These are phyloP conservation scores for Chalara sp. DNA, from an alignment of 2,329 filamentous ascomycete species.

Conservation along the genomic window DNA sequence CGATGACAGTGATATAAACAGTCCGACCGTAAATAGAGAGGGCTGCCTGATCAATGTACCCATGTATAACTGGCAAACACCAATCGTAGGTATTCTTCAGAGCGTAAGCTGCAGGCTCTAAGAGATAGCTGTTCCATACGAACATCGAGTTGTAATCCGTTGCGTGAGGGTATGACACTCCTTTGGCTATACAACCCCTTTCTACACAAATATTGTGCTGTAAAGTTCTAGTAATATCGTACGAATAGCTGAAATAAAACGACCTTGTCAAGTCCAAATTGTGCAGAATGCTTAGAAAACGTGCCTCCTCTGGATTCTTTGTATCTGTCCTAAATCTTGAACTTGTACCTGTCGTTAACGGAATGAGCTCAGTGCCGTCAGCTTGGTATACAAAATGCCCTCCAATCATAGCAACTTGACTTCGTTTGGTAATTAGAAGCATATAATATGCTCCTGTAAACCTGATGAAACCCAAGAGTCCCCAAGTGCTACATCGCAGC, in stretches of 20 bases:
- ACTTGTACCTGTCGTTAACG: constrained; percentile 65
- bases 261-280: constrained; percentile 85
- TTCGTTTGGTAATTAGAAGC: constrained; percentile 92
- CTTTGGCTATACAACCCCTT: constrained; percentile 61
- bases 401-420: constrained; percentile 90
- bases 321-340: constrained; percentile 66
- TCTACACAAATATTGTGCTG: constrained; percentile 88
- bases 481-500: constrained; percentile 87
- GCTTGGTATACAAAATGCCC: constrained; percentile 96
- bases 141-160: constrained; percentile 90
- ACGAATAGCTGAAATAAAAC: constrained; percentile 98
- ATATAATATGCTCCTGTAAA: constrained; percentile 98
- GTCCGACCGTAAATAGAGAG: constrained; percentile 81
- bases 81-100: constrained; percentile 85
- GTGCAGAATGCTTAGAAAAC: constrained; percentile 82
- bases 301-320: constrained; percentile 72
- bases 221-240: constrained; percentile 86
- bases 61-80: constrained; percentile 93
- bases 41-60: constrained; percentile 88
- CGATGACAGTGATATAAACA: constrained; percentile 90
- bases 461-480: constrained; percentile 86
- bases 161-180: constrained; percentile 48
- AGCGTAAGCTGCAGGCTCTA: constrained; percentile 63
- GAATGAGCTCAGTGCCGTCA: constrained; percentile 86
- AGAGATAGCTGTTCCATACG: constrained; percentile 89